phyloP scores from a whole-genome alignment of 768 basidiomycete species.

The Paxillus involutus region DNA sequence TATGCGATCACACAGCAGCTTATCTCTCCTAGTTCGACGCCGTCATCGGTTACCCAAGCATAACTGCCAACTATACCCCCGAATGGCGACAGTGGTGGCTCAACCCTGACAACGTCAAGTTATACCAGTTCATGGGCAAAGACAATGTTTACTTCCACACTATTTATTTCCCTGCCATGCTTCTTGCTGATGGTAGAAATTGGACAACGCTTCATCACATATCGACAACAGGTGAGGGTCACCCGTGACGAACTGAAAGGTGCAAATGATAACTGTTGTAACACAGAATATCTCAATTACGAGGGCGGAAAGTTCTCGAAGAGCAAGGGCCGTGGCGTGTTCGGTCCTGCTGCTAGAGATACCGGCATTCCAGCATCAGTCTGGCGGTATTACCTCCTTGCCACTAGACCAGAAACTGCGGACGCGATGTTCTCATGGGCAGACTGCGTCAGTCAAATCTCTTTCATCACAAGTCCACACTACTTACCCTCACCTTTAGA shows the following conservation, averaged over 20 bases:
- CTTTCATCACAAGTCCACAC: background rate
- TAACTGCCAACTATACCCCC: constrained; percentile 91
- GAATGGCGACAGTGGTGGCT: constrained; percentile 99
- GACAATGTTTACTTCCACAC: constrained; percentile 99
- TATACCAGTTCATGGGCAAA: constrained; percentile 99
- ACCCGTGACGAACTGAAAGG: background rate
- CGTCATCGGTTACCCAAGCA: constrained; percentile 94
- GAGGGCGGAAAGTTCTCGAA: constrained; percentile 99
- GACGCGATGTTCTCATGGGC: constrained; percentile 98
- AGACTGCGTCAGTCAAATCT: constrained; percentile 66
- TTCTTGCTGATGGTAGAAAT: constrained; percentile 82
- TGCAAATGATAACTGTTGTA: background rate
- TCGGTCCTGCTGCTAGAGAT: constrained; percentile 91
- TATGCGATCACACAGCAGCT: background rate
- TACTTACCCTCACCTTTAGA: constrained; percentile 40
- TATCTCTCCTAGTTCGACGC: constrained; percentile 77
- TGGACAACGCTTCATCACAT: constrained; percentile 96
- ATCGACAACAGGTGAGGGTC: constrained; percentile 81
- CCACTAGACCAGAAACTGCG: constrained; percentile 88
- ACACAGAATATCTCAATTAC: constrained; percentile 91
- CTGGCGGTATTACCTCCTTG: constrained; percentile 95
- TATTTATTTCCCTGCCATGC: constrained; percentile 88
- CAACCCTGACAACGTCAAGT: constrained; percentile 80
- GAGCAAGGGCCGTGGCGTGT: constrained; percentile 94
- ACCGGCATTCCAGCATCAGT: constrained; percentile 93